Evolutionary conservation across 2,329 filamentous ascomycete species (phyloP), one percentile per base, ranked within the genome.

Genomic region (Fusarium anthophilum): DNA sequence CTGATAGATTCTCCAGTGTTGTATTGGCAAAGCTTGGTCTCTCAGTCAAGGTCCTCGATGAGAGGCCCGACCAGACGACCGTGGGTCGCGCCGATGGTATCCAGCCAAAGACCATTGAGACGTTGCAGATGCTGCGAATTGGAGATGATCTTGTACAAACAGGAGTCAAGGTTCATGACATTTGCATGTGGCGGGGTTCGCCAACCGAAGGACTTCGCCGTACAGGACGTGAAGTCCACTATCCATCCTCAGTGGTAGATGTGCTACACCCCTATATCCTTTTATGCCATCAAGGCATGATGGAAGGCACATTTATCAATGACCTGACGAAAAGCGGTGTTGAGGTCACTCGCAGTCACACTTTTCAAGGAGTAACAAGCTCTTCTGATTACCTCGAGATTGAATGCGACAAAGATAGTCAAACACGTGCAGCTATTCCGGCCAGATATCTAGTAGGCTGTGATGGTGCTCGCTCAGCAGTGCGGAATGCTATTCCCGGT

Each of bases 81-180:
- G 91, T 91, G 10, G 92, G 92, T 76, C 82, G 83, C 81, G 92
- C 92, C 67, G 92, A 94, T 80, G 92, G 92, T 38, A 85, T 94
- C 58, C 92, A 94, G 77, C 92, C 92, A 48, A 94, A 94, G 82
- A 92, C 92, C 2, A 93, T 94, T 75, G 92, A 94, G 83, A 94
- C 92, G 1, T 88, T 94, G 75, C 88, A 89, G 68, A 92, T 94
- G 82, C 89, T 94, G 84, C 86, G 91, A 26, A 83, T 94, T 20
- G 91, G 89, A 14, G 91, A 94, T 71, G 84, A 88, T 4, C 81
- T 94, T 38, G 81, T 94, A 32, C 88, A 89, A 69, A 88, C 90
- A 75, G 92, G 91, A n/a, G 92, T 91, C 55, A 89, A 89, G 51
- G 89, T 94, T 39, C 93, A 92, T 80, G 92, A 94, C 77, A 94